Evolutionary conservation across 1,284 basidiomycete genomes (phyloP), one percentile per base, ranked within the genome.

Genomic region (Cutaneotrichosporon dermatis): DNA sequence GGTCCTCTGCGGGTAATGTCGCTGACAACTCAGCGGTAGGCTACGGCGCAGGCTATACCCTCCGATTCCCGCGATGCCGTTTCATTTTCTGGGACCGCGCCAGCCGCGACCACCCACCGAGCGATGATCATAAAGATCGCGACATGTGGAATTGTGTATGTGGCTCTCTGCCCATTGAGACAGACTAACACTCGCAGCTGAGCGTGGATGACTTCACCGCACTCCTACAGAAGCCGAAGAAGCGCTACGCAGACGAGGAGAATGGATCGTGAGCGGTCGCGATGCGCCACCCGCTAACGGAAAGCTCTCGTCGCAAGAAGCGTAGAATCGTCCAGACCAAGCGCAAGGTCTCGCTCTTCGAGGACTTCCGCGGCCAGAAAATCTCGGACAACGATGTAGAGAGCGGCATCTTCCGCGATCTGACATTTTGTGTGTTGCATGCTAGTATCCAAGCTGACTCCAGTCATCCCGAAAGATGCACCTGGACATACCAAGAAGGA

Each of bases 51-150:
- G 70, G 68, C 2, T 74, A 73, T 54, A 76, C 77, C 1, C 62
- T 94, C 85, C 85, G 92, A 33, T 95, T 95, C 69, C 92, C 92
- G 37, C 84, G 92, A 55, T 90, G 89, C n/a, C 73, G 90, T 43
- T 75, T 79, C 10, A 92, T 94, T 62, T 84, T 90, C 57, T 76
- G 72, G 64, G 75, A 78, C 54, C 71, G 68, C 33, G 66, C 58
- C 2, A 76, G 73, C 56, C 65, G 71, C 15, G 66, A 71, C 35
- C 64, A 69, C 58, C 68, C 68, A 0, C 45, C 58, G 4, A 66
- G 62, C 1, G 70, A 73, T n/a, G 71, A 73, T 49, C 61, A 59
- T 42, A 66, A 67, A 4, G 71, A 76, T 43, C 65, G 76, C 42
- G 74, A 77, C 54, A 72, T 76, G 69, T 78, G 76, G 76, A 76